Evolutionary conservation across 2,329 filamentous ascomycete genomes (phyloP), one percentile per base, ranked within the genome.

Genomic region (Cucurbitaria berberidis): DNA sequence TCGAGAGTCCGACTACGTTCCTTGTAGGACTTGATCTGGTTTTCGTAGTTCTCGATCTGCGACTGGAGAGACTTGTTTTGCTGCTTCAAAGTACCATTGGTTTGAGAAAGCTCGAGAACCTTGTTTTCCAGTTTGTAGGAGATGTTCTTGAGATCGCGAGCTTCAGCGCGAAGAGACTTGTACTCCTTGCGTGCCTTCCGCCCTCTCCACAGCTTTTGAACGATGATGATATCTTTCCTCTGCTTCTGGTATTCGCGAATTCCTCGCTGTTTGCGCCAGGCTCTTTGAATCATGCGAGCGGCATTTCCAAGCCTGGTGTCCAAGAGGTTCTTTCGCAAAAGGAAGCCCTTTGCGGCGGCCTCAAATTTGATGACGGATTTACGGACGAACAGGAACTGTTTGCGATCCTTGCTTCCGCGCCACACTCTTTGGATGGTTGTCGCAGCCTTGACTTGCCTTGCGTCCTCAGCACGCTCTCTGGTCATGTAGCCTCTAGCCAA

Each of bases 121-220:
- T 99, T 99, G 84, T 99, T 98, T 77, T 99, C 95, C 67, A 99
- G 82, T 82, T 96, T 98, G 83, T 99, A 99, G 2, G 95, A 98
- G 66, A 99, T 99, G 77, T 98, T 93, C 83, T 98, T 98, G 75
- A 99, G 85, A 80, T 99, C 96, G 72, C 95, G 90, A 62, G 95
- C 95, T 78, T 99, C 95, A 77, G 97, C 93, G 64, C 95, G 91
- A 57, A 96, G 80, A 66, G 82, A 86, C 85, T 96, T 98, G 83
- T 99, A 99, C 43, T 86, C 87, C 63, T 83, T 86, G 62, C 95
- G 87, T 49, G 95, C 93, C 59, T 77, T 73, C 76, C 86, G 93
- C 73, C 93, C 93, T 74, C 95, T 88, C 91, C 91, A 98, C 72
- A 98, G 77, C 76, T 88, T 96, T 78, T 99, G 95, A 39, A 97